Evolutionary conservation across 2,329 filamentous ascomycete genomes (phyloP), one percentile per base, ranked within the genome.

Genomic region (Endoconidiophora laricicola): DNA sequence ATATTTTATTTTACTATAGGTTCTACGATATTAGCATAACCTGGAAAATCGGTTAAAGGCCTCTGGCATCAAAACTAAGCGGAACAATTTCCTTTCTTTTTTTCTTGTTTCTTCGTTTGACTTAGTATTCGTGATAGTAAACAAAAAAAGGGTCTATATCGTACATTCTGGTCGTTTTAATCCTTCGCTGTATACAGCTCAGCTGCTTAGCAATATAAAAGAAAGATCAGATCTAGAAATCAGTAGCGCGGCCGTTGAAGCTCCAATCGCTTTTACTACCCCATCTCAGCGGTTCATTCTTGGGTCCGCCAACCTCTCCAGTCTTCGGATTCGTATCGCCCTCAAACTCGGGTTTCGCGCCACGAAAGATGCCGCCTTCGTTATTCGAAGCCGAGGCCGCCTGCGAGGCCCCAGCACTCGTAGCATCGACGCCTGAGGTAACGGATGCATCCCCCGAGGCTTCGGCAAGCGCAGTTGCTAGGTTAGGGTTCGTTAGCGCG

Each of bases 281-380:
- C 90, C 90, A 95, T 58, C 88, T 70, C 61, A 96, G 61, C 47
- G 91, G 91, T 66, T 98, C 90, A 61, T 94, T 96, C 78, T 96
- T 98, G 4, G 91, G 91, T 1, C 91, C 91, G 4, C 91, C 91
- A 9, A 95, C 78, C 71, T 98, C 91, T 22, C 91, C 91, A 1
- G 91, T 98, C 70, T 81, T 83, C 2, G 91, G 91, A 64, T 98
- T 96, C 50, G 71, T 73, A 49, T 96, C 88, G 52, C 91, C 91
- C 57, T 90, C 80, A 59, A 98, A 98, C 67, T 96, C 90, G 1
- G 91, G 88, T 59, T 80, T 76, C 41, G 87, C 82, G 36, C 90
- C 90, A 55, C 79, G 70, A 56, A 81, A 72, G 52, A 90, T 67
- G 62, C 86, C 79, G 52, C 80, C 77, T 54, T 78, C 79, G 46